Conservation (phyloP, 306 rosid species). For the Purshia tridentata region DNA sequence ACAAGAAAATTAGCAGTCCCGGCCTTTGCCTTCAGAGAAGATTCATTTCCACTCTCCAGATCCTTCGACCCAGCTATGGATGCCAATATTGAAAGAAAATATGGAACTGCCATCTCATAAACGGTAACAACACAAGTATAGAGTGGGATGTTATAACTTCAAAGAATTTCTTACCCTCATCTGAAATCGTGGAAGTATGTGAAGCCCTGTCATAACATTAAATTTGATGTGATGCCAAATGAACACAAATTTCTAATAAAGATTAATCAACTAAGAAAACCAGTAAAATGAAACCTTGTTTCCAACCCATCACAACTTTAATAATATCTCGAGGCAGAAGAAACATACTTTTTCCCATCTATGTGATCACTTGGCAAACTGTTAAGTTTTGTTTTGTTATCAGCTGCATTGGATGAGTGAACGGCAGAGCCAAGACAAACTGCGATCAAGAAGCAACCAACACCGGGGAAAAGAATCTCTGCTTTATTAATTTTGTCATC, state of each 20-base stretch:
- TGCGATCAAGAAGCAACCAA: conserved; percentile 83
- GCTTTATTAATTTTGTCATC: conserved; percentile 79
- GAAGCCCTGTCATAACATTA: conserved; percentile 40
- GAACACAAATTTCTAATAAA: no score
- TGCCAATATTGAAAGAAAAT: conserved; percentile 17
- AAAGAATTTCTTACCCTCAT: conserved; percentile 39
- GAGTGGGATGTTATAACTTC: conserved; percentile 4
- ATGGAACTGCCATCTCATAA: conserved; percentile 11
- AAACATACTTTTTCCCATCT: conserved; percentile 46
- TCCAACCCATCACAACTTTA: neutral
- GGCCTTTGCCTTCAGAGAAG: conserved; percentile 44
- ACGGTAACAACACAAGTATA: neutral
- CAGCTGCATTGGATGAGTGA: conserved; percentile 83
- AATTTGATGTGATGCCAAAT: neutral
- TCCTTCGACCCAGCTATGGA: conserved; percentile 39
- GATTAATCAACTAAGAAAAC: neutral
- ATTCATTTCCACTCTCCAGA: conserved; percentile 37
- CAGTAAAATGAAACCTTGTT: neutral
- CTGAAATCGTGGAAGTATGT: conserved; percentile 25
- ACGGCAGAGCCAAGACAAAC: conserved; percentile 84
- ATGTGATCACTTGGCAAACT: conserved; percentile 28
- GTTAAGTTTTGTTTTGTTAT: conserved; percentile 66
- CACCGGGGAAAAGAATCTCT: conserved; percentile 86
- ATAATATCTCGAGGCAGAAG: conserved; percentile 15
- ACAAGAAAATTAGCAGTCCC: conserved; percentile 82